phyloP scores from a whole-genome alignment of 768 basidiomycete genomes.

The Lentinula raphanica region DNA sequence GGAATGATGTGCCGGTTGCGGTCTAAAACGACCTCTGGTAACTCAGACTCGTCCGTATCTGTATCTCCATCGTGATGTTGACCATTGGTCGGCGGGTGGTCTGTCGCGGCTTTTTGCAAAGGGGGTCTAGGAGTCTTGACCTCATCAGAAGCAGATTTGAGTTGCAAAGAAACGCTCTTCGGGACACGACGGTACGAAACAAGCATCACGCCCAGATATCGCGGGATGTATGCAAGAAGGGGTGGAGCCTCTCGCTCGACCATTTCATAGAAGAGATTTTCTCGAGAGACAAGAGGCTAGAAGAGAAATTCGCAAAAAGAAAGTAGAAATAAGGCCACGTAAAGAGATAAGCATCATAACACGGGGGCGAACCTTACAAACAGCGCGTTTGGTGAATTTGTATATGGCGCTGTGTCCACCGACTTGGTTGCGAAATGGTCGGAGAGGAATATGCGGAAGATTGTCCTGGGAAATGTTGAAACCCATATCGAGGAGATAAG shows the following conservation, averaged over 20 bases:
- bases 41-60: conserved; percentile 70
- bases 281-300: conserved; percentile 92
- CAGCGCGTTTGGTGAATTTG: conserved; percentile 94
- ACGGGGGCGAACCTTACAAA: conserved; percentile 67
- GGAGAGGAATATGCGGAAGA: conserved; percentile 84
- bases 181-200: conserved; percentile 88
- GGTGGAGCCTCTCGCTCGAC: conserved; percentile 93
- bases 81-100: conserved; percentile 11
- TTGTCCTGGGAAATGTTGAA: conserved; percentile 49
- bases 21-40: conserved; percentile 92
- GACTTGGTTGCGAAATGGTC: conserved; percentile 96
- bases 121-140: not conserved
- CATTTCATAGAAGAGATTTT: conserved; percentile 97
- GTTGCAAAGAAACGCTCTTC: conserved; percentile 25
- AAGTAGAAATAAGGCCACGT: not conserved
- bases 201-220: conserved; percentile 97
- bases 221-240: conserved; percentile 90
- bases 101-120: not conserved
- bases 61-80: conserved; percentile 26
- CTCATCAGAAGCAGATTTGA: conserved; percentile 9
- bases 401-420: conserved; percentile 97
- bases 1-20: conserved; percentile 95
- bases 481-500: conserved; percentile 33
- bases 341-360: not conserved
- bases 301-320: conserved; percentile 5